phyloP scores from a whole-genome alignment of 208 protist species.

The Trypanosoma caninum region DNA sequence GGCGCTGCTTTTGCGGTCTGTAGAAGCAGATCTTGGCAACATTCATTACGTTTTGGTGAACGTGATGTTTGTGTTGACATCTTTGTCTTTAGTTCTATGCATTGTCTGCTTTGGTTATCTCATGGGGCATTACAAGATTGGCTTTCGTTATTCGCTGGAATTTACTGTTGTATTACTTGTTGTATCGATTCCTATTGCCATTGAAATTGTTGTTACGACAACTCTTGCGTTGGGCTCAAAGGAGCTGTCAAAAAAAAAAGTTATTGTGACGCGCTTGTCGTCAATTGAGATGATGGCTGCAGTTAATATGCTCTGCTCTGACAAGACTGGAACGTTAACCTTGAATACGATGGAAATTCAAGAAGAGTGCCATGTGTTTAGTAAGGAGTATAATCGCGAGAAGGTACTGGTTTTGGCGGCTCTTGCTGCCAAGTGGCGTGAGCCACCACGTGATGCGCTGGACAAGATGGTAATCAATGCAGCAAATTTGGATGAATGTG shows the following conservation, averaged over 20 bases:
- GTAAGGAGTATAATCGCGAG: conserved; percentile 54
- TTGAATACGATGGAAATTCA: conserved; percentile 92
- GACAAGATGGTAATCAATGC: conserved; percentile 86
- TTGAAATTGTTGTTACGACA: conserved; percentile 83
- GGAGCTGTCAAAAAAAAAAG: conserved; percentile 90
- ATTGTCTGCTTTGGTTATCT: conserved; percentile 80
- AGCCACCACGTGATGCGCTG: conserved; percentile 58
- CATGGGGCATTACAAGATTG: conserved; percentile 59
- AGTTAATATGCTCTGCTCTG: conserved; percentile 80
- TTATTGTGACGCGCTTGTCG: conserved; percentile 92
- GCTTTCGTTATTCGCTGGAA: conserved; percentile 60
- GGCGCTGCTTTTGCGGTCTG: conserved; percentile 82
- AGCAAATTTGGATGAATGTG: conserved; percentile 72
- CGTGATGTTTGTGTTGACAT: conserved; percentile 65
- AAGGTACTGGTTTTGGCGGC: conserved; percentile 66
- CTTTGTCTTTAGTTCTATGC: conserved; percentile 62
- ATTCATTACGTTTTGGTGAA: conserved; percentile 51
- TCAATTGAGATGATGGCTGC: conserved; percentile 87
- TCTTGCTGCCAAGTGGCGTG: conserved; percentile 81
- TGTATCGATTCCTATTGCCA: conserved; percentile 91
- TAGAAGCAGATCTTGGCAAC: conserved; percentile 75
- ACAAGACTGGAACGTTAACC: conserved; percentile 95
- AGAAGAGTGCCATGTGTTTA: conserved; percentile 69
- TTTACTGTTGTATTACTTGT: conserved; percentile 89
- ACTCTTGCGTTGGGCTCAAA: conserved; percentile 90